These are phyloP conservation scores for Vitis labrusca DNA, from an alignment of 164 flowering plant genomes.

Conservation along the genomic window DNA sequence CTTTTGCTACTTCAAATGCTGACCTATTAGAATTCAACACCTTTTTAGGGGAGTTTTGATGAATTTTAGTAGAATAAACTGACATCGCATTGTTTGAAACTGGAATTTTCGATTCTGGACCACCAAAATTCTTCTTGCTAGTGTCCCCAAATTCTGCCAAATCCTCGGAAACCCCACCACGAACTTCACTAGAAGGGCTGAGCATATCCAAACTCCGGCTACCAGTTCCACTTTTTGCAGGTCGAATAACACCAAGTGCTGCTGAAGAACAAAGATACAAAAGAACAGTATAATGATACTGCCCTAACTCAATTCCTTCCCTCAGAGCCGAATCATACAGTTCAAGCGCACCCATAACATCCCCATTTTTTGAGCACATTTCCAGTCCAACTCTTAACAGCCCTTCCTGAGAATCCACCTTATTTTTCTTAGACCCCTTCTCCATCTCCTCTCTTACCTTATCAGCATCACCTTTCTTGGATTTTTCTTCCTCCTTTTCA, in stretches of 20 bases:
- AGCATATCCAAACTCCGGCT: conserved; percentile 30
- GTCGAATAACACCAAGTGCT: conserved; percentile 66
- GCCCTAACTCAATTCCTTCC: conserved; percentile 56
- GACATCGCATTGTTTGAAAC: conserved; percentile 10
- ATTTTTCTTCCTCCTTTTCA: conserved; percentile 9
- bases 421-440: conserved; percentile 33
- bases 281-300: conserved; percentile 76
- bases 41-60: conserved; percentile 8
- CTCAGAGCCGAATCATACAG: conserved; percentile 60
- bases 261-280: conserved; percentile 89
- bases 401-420: conserved; percentile 29
- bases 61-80: conserved; percentile 10
- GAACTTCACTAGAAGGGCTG: conserved; percentile 11
- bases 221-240: conserved; percentile 76
- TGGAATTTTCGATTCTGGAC: background rate
- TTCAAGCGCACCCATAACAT: conserved; percentile 66
- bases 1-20: background rate
- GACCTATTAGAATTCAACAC: conserved; percentile 7
- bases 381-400: conserved; percentile 51
- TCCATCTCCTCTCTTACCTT: conserved; percentile 18
- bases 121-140: conserved; percentile 2
- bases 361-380: conserved; percentile 79
- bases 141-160: conserved; percentile 15
- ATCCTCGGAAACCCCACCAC: conserved; percentile 10
- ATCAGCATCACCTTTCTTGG: conserved; percentile 13